Evolutionary conservation across 805 yeast species (phyloP).

Genomic region (Ogataea nitratoaversa): DNA sequence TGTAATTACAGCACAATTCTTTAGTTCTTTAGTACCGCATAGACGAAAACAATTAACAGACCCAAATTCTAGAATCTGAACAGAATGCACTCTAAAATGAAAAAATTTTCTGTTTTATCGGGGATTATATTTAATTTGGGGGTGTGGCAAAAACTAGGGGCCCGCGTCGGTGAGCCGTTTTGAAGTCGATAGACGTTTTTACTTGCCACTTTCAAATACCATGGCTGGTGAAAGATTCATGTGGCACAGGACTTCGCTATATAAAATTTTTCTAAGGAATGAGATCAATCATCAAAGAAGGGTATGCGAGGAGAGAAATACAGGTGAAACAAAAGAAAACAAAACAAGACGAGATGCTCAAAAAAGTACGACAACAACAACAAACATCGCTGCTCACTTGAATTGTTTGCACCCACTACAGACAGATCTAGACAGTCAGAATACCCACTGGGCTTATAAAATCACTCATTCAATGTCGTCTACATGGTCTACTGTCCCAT

Average conservation of each 20-base stretch:
- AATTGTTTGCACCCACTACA: neutral
- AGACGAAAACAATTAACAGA: no score
- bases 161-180: neutral
- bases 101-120: neutral
- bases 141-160: neutral
- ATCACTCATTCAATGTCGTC: constrained; percentile 8
- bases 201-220: no score
- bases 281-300: neutral
- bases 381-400: no score
- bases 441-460: neutral
- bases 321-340: neutral
- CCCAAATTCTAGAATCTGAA: no score
- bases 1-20: no score
- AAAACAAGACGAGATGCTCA: neutral
- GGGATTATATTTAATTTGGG: neutral
- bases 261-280: neutral
- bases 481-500: constrained; percentile 38
- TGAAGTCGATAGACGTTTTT: neutral
- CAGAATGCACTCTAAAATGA: neutral
- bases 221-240: neutral
- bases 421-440: neutral
- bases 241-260: neutral
- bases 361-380: no score
- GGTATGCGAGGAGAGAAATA: neutral
- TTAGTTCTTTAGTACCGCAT: no score